These are phyloP conservation scores for Sarocladium kiliense DNA, from an alignment of 2,329 filamentous ascomycete species.

Conservation along the genomic window DNA sequence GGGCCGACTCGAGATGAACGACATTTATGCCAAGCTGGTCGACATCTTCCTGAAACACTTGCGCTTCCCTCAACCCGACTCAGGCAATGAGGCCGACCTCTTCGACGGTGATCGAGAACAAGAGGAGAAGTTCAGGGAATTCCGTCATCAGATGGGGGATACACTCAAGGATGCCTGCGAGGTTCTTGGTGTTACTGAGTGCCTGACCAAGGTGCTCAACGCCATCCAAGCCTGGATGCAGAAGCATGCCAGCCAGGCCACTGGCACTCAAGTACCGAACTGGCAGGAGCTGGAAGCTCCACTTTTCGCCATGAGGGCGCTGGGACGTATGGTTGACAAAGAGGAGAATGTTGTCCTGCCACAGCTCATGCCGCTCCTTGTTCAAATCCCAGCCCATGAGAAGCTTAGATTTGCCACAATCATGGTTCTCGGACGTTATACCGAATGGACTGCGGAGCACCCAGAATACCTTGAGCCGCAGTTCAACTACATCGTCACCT, in stretches of 20 bases:
- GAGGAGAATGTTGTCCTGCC: constrained; percentile 84
- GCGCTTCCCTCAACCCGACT: constrained; percentile 75
- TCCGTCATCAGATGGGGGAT: constrained; percentile 95
- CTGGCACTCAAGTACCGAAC: constrained; percentile 71
- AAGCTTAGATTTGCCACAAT: constrained; percentile 98
- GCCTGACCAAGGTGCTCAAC: constrained; percentile 80
- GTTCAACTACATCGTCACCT: constrained; percentile 91
- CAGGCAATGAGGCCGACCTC: constrained; percentile 69
- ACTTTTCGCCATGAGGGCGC: constrained; percentile 88
- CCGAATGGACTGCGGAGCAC: constrained; percentile 94
- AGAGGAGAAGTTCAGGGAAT: constrained; percentile 95
- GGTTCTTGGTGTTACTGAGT: constrained; percentile 89
- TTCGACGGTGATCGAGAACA: constrained; percentile 95
- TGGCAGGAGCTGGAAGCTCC: constrained; percentile 97
- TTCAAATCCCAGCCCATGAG: constrained; percentile 91
- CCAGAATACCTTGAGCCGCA: constrained; percentile 89
- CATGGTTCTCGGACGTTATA: constrained; percentile 95
- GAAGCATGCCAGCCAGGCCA: constrained; percentile 72
- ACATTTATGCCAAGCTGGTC: constrained; percentile 83
- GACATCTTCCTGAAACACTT: constrained; percentile 90
- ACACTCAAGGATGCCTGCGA: constrained; percentile 96
- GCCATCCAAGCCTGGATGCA: constrained; percentile 86
- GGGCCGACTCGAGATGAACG: constrained; percentile 69
- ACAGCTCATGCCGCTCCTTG: constrained; percentile 86
- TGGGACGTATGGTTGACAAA: constrained; percentile 91